phyloP scores from a whole-genome alignment of 1,284 basidiomycete species.

The Phenoliferia sp. region DNA sequence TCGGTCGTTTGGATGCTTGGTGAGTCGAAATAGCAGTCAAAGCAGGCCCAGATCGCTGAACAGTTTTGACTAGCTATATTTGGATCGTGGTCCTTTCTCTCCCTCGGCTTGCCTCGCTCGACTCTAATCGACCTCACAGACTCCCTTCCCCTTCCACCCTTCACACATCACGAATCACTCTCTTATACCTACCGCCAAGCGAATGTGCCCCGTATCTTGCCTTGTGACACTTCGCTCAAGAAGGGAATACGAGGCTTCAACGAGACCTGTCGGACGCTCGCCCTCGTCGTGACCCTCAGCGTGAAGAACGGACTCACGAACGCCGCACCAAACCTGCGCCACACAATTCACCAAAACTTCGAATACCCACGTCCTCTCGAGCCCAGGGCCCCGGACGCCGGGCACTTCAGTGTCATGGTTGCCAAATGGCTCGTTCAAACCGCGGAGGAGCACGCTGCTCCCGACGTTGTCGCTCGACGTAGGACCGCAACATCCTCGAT shows the following conservation, averaged over 20 bases:
- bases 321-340: no score
- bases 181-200: background rate
- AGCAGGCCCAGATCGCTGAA: background rate
- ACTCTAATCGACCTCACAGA: constrained; percentile 1
- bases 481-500: background rate
- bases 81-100: background rate
- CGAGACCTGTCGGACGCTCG: background rate
- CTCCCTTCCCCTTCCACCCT: background rate
- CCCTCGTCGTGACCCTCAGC: background rate
- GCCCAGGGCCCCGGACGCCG: background rate
- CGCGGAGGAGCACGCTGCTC: background rate
- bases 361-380: background rate
- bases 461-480: background rate
- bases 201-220: background rate
- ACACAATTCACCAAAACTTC: no score
- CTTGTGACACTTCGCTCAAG: background rate
- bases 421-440: background rate
- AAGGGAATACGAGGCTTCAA: background rate
- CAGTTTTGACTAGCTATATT: background rate
- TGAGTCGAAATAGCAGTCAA: background rate
- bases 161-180: background rate
- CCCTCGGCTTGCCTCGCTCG: background rate
- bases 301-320: background rate
- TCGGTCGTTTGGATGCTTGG: background rate
- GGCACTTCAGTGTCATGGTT: background rate